A percentile compares a stretch with the other conserved stretches of the same genome.
These are phyloP conservation scores for Annulohypoxylon moriforme DNA, from an alignment of 495 filamentous ascomycete species.

Conservation along the genomic window DNA sequence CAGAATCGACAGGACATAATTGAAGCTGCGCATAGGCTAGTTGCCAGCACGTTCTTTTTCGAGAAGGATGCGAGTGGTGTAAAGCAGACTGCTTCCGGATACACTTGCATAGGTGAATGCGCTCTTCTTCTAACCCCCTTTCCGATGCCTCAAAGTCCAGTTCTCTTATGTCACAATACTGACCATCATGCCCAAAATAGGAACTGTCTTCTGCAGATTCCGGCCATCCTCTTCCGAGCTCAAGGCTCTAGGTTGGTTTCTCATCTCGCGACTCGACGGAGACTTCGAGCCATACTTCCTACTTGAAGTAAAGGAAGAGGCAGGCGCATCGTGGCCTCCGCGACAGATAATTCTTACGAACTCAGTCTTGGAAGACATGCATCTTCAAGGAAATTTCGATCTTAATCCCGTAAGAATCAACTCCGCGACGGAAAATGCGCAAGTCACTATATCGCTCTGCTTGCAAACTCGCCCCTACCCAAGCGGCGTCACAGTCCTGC, in stretches of 20 bases:
- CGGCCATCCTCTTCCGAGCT: constrained; percentile 39
- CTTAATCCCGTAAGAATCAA: constrained; percentile 41
- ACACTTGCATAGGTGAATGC: constrained; percentile 46
- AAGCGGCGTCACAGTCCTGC: constrained; percentile 41
- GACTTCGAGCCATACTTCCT: constrained; percentile 54
- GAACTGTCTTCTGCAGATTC: constrained; percentile 52
- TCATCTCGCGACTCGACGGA: constrained; percentile 43
- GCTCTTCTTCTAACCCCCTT: background rate
- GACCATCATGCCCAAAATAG: constrained; percentile 21
- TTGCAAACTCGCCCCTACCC: constrained; percentile 42
- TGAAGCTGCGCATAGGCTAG: constrained; percentile 52
- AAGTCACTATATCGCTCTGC: constrained; percentile 47
- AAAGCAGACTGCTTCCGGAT: constrained; percentile 41
- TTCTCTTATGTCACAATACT: background rate
- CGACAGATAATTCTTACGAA: constrained; percentile 43
- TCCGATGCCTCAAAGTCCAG: background rate
- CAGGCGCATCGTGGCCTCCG: constrained; percentile 22
- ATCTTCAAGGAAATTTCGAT: constrained; percentile 45
- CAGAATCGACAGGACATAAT: constrained; percentile 39
- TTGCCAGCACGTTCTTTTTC: constrained; percentile 56
- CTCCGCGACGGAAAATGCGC: constrained; percentile 35
- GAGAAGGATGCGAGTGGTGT: constrained; percentile 46
- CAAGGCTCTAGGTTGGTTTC: constrained; percentile 47
- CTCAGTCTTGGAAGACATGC: constrained; percentile 46
- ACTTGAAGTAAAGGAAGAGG: constrained; percentile 43